phyloP scores from a whole-genome alignment of 139 green algal genomes.

The Coelastrella sp. region DNA sequence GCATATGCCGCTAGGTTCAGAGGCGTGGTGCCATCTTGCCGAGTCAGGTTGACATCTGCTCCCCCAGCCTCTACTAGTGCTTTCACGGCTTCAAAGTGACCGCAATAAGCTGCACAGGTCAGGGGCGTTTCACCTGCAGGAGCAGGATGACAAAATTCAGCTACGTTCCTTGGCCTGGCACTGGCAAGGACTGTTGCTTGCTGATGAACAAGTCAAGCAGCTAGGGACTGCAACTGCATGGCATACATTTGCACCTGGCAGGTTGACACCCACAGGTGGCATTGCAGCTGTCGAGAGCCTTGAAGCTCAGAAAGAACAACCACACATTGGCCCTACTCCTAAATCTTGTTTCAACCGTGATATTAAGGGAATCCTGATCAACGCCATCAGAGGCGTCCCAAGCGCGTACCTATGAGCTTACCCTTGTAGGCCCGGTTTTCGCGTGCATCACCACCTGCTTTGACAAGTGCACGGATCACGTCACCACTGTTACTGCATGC shows the following conservation, averaged over 20 bases:
- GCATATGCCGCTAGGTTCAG: conserved; percentile 38
- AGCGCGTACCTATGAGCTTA: conserved; percentile 9
- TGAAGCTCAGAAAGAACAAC: too few relatives aligned
- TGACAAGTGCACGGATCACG: conserved; percentile 16
- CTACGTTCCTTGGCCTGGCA: neutral
- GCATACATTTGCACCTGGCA: too few relatives aligned
- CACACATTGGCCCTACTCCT: neutral
- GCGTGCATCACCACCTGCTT: conserved; percentile 8
- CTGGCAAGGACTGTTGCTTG: neutral
- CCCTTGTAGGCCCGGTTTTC: conserved; percentile 44
- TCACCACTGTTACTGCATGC: conserved; percentile 41
- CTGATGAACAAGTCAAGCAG: neutral
- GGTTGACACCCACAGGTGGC: too few relatives aligned
- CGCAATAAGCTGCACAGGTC: conserved; percentile 33
- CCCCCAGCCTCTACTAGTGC: neutral
- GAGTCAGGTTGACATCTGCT: conserved; percentile 26
- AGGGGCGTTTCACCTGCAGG: conserved; percentile 27
- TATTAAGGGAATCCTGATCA: too few relatives aligned
- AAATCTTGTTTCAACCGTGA: neutral
- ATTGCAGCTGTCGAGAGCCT: too few relatives aligned
- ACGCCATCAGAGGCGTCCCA: neutral
- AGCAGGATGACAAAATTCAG: neutral
- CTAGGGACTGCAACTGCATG: neutral
- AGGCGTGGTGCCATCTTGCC: conserved; percentile 37
- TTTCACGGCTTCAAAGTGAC: conserved; percentile 11